Evolutionary conservation across 148 eudicot species (phyloP).

Genomic region (Chenopodium quinoa): DNA sequence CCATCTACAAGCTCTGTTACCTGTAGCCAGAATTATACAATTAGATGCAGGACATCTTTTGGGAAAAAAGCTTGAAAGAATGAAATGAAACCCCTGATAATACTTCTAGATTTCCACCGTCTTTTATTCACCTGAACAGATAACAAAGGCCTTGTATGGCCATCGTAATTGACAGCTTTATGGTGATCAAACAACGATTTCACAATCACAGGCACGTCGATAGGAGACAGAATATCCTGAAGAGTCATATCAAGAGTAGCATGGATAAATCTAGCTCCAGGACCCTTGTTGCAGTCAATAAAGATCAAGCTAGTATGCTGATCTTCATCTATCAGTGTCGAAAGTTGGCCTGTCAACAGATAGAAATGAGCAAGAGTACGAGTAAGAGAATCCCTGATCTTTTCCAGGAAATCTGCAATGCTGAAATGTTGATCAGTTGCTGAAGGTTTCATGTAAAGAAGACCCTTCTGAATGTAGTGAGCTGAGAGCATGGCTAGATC

Average conservation of each 20-base stretch:
- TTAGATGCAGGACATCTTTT: too few species aligned
- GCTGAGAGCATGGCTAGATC: constrained; percentile 26
- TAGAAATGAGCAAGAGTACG: constrained; percentile 27
- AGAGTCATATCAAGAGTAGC: neutral
- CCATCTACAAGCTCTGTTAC: constrained; percentile 26
- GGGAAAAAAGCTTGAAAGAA: too few species aligned
- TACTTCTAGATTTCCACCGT: neutral
- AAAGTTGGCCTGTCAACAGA: constrained; percentile 28
- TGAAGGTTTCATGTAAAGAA: constrained; percentile 18
- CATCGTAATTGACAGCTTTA: constrained; percentile 36
- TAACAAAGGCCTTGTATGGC: constrained; percentile 41
- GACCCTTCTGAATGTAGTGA: constrained; percentile 31
- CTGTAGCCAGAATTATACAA: neutral
- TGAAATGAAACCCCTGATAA: neutral
- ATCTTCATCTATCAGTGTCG: constrained; percentile 10
- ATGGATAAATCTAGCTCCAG: constrained; percentile 22
- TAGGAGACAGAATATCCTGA: constrained; percentile 27
- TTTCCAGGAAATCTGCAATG: constrained; percentile 3
- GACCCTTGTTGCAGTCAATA: constrained; percentile 24
- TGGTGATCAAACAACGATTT: constrained; percentile 39
- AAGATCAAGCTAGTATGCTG: constrained; percentile 20
- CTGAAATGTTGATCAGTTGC: neutral
- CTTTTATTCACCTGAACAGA: constrained; percentile 43
- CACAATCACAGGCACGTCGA: constrained; percentile 31
- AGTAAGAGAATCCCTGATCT: constrained; percentile 11